Base-by-base conservation (phyloP, 2,329 filamentous ascomycete genomes). In the Beauveria bassiana region DNA sequence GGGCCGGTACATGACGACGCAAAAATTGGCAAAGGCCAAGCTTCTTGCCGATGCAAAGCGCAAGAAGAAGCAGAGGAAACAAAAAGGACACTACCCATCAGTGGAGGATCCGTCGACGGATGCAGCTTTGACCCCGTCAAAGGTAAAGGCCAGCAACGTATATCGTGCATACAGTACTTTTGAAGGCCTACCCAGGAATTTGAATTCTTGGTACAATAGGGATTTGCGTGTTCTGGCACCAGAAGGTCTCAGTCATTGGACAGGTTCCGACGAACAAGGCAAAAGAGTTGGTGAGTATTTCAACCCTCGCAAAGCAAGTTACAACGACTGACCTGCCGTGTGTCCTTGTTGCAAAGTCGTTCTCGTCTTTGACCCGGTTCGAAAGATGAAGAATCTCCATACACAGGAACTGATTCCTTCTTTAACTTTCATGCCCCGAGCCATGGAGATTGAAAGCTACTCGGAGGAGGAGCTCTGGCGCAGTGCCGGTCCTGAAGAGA, bases 101-200 rank as follows among this genome's bases (percentile, higher is more conserved):
- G 42, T 28, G 14, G 10, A 47, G 3, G 18, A 18, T 26, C 38
- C 56, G 18, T 28, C 46, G 20, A 12, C 34, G 2, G 57, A 54
- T 47, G 22, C 60, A 26, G 3, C 61, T 47, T 18, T 46, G 31
- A 50, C 45, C 10, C 42, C 64, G 1, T 54, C 63, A 2, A 66
- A 67, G 28, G 47, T 59, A 42, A 70, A 70, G 47, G 61, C 64
- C 20, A 64, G 65, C 5, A 70, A 70, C 14, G 63, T 71, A 3
- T 71, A 70, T 40, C 67, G 69, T 1, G 64, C 69, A 0, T 70
- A 70, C 40, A 70, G 66, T 52, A 69, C 67, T 1, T 70, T 70
- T 18, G 65, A 67, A 18, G 64, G 65, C 3, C 61, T 70, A 9
- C 68, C 66, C 0, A 63, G 63, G 8, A 69, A 69, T 47, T 50